These are phyloP conservation scores for Agrocybe chaxingu DNA, from an alignment of 768 basidiomycete genomes.

Conservation along the genomic window DNA sequence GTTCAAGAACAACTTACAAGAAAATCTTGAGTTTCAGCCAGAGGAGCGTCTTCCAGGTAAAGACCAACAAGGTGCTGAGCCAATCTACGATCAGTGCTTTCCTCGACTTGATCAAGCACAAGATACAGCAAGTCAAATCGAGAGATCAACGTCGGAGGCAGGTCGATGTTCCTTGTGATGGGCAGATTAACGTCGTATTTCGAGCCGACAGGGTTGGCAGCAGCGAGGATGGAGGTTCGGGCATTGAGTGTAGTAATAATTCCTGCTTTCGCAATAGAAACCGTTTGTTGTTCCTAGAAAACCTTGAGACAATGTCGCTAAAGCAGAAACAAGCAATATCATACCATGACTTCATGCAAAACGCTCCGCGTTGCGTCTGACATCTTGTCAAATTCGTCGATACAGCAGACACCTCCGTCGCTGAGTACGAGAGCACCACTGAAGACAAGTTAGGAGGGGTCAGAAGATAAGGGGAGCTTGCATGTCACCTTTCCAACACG, in stretches of 20 bases:
- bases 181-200: conserved; percentile 92
- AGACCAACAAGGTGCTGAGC: conserved; percentile 92
- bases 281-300: conserved; percentile 95
- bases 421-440: conserved; percentile 93
- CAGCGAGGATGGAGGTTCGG: conserved; percentile 95
- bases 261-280: conserved; percentile 97
- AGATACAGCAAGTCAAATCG: conserved; percentile 97
- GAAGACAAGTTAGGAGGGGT: conserved; percentile 3
- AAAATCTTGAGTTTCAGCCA: conserved; percentile 62
- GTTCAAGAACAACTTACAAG: conserved; percentile 50
- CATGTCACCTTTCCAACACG: conserved; percentile 82
- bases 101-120: conserved; percentile 93
- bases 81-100: conserved; percentile 76
- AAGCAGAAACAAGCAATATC: neutral
- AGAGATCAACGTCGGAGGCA: conserved; percentile 96
- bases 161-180: conserved; percentile 93
- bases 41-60: conserved; percentile 89
- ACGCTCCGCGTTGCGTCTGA: conserved; percentile 96
- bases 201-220: conserved; percentile 95
- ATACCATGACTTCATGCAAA: conserved; percentile 97
- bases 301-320: neutral
- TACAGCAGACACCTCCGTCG: conserved; percentile 97
- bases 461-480: neutral
- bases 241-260: conserved; percentile 99
- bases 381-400: conserved; percentile 99